Conservation (phyloP, 305 asterid genomes). For the Fraxinus nigra region DNA sequence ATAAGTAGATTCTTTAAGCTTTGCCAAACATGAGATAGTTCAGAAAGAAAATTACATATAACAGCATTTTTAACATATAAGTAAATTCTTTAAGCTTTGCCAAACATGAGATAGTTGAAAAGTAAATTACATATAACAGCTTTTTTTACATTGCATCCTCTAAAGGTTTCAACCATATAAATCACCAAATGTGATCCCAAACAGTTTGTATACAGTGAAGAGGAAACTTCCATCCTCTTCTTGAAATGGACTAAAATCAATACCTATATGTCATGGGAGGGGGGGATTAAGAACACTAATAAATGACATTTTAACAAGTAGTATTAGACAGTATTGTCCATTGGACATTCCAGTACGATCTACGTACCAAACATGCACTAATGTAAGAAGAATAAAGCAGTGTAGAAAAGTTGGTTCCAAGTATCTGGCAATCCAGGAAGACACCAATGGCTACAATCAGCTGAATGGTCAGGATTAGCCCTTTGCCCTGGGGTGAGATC, state of each 20-base stretch:
- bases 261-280: neutral
- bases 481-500: slow-evolving; percentile 69
- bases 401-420: slow-evolving; percentile 87
- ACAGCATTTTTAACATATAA: neutral
- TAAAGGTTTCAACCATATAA: neutral
- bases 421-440: slow-evolving; percentile 98
- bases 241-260: neutral
- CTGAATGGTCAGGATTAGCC: slow-evolving; percentile 83
- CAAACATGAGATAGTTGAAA: neutral
- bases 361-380: neutral
- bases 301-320: neutral
- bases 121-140: neutral
- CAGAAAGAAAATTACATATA: neutral
- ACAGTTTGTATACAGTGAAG: neutral
- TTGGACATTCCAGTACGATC: neutral
- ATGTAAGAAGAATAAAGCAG: slow-evolving; percentile 58
- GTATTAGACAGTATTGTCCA: neutral
- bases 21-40: neutral
- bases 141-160: neutral
- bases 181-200: neutral
- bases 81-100: neutral
- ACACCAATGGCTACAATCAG: slow-evolving; percentile 99
- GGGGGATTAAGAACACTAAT: neutral
- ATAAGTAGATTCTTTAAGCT: neutral
- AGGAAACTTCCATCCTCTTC: neutral